phyloP scores from a whole-genome alignment of 352 stramenopile genomes.

The Phytophthora kernoviae region DNA sequence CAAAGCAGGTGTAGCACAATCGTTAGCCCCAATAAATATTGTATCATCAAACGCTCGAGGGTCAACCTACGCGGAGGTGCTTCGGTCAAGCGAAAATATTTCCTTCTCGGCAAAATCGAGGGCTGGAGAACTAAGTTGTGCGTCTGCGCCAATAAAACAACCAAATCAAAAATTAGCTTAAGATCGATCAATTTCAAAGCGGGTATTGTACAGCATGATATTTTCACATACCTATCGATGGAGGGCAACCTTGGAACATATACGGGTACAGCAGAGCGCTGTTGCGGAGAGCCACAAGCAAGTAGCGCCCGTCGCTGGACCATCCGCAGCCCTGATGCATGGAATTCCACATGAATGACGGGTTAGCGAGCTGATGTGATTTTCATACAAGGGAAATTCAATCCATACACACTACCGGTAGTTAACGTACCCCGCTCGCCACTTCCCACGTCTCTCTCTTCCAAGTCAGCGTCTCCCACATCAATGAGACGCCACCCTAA shows the following conservation, averaged over 20 bases:
- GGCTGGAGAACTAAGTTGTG: conserved; percentile 71
- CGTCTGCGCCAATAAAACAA: conserved; percentile 37
- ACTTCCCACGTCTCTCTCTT: conserved; percentile 82
- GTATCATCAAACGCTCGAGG: neutral
- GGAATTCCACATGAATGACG: neutral
- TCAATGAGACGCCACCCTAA: conserved; percentile 61
- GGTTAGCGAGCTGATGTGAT: too few relatives aligned
- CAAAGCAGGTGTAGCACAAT: neutral
- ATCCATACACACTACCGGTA: neutral
- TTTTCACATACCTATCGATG: conserved; percentile 62
- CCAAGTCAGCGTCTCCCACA: conserved; percentile 85
- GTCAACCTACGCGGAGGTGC: conserved; percentile 53
- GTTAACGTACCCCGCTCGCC: conserved; percentile 47
- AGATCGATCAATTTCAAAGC: neutral
- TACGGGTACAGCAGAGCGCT: conserved; percentile 71
- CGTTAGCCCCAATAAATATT: neutral
- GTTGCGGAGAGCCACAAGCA: conserved; percentile 72
- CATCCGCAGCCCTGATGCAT: conserved; percentile 59
- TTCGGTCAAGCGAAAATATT: conserved; percentile 66
- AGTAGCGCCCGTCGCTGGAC: conserved; percentile 69
- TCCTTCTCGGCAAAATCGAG: conserved; percentile 74
- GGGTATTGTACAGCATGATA: neutral
- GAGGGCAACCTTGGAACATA: conserved; percentile 59
- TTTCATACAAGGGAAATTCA: neutral
- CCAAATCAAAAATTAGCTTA: conserved; percentile 1